A percentile compares a stretch with the other conserved stretches of the same genome.
Conservation (phyloP, 2,329 filamentous ascomycete species). For the Drechslerella coelobrocha region DNA sequence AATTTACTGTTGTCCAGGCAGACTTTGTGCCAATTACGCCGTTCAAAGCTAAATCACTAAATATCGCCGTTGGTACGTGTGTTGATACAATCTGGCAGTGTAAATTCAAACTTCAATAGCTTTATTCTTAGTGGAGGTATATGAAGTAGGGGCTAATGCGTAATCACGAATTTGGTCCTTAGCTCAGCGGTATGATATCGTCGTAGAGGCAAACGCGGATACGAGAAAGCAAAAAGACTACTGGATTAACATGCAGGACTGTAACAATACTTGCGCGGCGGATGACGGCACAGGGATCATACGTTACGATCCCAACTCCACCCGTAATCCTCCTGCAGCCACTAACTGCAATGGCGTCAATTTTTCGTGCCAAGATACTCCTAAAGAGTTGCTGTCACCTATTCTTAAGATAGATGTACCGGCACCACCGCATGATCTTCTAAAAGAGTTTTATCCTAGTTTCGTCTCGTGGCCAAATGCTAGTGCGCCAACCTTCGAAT, state of each 20-base stretch:
- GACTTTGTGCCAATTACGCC: conserved; percentile 70
- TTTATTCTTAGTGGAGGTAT: no score
- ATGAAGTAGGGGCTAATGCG: no score
- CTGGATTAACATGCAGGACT: conserved; percentile 60
- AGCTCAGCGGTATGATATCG: conserved; percentile 61
- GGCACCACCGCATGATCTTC: conserved; percentile 13
- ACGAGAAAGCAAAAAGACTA: conserved; percentile 57
- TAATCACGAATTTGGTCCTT: no score
- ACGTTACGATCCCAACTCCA: conserved; percentile 24
- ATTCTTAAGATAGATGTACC: conserved; percentile 29
- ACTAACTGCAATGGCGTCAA: conserved; percentile 16
- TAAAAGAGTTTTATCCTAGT: conserved; percentile 24
- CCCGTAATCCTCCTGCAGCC: conserved; percentile 13
- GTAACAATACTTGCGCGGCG: no score
- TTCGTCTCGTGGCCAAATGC: conserved; percentile 18
- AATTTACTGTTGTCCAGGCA: conserved; percentile 69
- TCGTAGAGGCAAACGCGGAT: conserved; percentile 59
- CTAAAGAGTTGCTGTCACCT: conserved; percentile 23
- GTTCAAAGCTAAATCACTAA: conserved; percentile 68
- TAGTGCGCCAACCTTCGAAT: conserved; percentile 2
- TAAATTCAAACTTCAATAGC: no score
- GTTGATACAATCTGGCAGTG: no score
- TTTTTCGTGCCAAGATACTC: conserved; percentile 8
- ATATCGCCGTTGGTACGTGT: conserved; percentile 68
- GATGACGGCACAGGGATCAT: conserved; percentile 34